Evolutionary conservation across 2,329 filamentous ascomycete species (phyloP).

Genomic region (Amesomyces nigricolor): DNA sequence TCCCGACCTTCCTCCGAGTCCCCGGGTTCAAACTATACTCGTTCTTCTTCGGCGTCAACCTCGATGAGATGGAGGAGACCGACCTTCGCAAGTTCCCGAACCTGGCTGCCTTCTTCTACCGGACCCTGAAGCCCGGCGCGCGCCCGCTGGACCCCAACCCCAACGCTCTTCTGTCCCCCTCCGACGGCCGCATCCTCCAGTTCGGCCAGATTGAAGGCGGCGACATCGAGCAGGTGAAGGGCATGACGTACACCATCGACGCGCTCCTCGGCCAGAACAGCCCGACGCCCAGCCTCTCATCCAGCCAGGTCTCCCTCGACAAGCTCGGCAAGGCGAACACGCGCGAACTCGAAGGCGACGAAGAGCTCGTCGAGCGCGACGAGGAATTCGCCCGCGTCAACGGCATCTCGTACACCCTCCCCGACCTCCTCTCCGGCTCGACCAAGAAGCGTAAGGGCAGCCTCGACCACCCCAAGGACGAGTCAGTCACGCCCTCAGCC

Average conservation of each 20-base stretch:
- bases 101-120: slow-evolving; percentile 94
- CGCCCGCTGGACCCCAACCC: slow-evolving; percentile 78
- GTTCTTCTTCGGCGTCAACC: slow-evolving; percentile 83
- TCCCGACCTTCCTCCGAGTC: slow-evolving; percentile 81
- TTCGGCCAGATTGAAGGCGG: slow-evolving; percentile 88
- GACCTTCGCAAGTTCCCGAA: slow-evolving; percentile 90
- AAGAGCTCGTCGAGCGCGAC: slow-evolving; percentile 68
- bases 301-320: slow-evolving; percentile 29
- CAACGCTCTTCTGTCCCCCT: slow-evolving; percentile 76
- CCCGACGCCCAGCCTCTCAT: slow-evolving; percentile 49
- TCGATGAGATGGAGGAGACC: slow-evolving; percentile 79
- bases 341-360: slow-evolving; percentile 41
- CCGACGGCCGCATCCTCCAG: slow-evolving; percentile 86
- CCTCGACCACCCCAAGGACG: slow-evolving; percentile 57
- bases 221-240: slow-evolving; percentile 97
- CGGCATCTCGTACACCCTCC: slow-evolving; percentile 90
- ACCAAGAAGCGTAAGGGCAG: slow-evolving; percentile 35
- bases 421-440: slow-evolving; percentile 75
- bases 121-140: slow-evolving; percentile 80
- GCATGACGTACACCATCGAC: slow-evolving; percentile 95
- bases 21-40: slow-evolving; percentile 91
- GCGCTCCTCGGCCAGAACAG: slow-evolving; percentile 72
- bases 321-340: slow-evolving; percentile 26
- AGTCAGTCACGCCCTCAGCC: slow-evolving; percentile 61
- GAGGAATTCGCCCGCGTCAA: slow-evolving; percentile 94